Evolutionary conservation across 73 alveolate genomes (phyloP).

Genomic region (Blepharisma stoltei): DNA sequence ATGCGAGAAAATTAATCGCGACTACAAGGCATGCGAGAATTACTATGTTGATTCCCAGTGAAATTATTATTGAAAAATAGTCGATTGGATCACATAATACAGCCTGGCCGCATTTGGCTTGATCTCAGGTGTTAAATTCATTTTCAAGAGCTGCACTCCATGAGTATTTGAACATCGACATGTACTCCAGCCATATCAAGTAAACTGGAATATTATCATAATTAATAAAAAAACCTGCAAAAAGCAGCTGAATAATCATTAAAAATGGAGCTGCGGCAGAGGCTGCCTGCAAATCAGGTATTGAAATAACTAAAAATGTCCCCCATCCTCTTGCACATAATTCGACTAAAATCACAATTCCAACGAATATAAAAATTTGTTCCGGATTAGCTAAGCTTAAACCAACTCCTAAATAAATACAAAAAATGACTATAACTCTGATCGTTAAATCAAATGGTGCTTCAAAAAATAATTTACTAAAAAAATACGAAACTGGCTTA

Average conservation of each 20-base stretch:
- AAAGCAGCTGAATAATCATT: background rate
- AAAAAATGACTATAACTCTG: background rate
- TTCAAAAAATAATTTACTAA: conserved; percentile 2
- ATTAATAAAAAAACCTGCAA: conserved; percentile 30
- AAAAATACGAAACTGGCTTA: background rate
- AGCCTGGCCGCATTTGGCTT: background rate
- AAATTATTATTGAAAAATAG: too few relatives aligned
- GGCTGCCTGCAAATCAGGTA: conserved; percentile 17
- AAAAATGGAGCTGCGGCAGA: conserved; percentile 27
- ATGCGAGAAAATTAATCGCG: too few relatives aligned
- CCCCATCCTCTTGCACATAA: conserved; percentile 29
- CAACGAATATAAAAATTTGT: conserved; percentile 9
- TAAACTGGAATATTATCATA: conserved; percentile 31
- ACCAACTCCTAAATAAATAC: conserved; percentile 23
- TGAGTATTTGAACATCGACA: conserved; percentile 28
- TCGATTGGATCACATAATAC: too few relatives aligned
- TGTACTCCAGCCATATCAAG: conserved; percentile 22
- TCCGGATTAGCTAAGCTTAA: background rate
- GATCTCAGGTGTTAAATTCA: conserved; percentile 3
- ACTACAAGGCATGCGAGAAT: too few relatives aligned
- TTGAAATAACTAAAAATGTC: background rate
- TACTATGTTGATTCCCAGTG: too few relatives aligned
- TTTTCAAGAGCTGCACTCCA: conserved; percentile 12
- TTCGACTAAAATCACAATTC: background rate
- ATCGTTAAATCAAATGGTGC: conserved; percentile 1